Conservation (phyloP, 2,329 filamentous ascomycete species). For the Esteya vermicola region DNA sequence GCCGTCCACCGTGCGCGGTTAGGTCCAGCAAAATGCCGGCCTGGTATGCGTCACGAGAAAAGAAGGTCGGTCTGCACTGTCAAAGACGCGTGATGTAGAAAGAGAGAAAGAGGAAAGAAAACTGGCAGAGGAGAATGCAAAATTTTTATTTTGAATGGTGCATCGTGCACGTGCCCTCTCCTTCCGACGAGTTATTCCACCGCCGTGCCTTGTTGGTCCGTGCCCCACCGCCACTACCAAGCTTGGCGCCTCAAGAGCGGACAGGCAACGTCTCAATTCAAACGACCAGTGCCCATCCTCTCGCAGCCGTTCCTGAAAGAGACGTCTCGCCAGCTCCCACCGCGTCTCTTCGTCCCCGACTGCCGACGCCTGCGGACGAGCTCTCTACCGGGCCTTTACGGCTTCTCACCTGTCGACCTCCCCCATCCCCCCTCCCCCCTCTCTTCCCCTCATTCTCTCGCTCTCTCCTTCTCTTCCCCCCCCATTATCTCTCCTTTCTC, state of each 20-base stretch:
- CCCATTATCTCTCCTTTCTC: not conserved
- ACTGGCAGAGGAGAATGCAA: not conserved
- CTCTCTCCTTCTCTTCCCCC: no score
- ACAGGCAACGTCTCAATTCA: conserved; percentile 1
- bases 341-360: no score
- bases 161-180: not conserved
- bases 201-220: not conserved
- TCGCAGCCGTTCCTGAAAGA: not conserved
- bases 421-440: no score
- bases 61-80: conserved; percentile 75
- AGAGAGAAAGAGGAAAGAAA: not conserved
- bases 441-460: no score
- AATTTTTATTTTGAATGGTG: no score
- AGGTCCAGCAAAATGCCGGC: conserved; percentile 54
- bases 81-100: conserved; percentile 16
- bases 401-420: no score
- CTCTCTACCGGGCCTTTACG: no score
- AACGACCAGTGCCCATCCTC: not conserved
- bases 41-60: conserved; percentile 36
- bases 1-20: conserved; percentile 47
- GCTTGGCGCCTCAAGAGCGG: not conserved
- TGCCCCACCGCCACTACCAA: not conserved
- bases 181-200: conserved; percentile 2
- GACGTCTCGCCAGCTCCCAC: not conserved
- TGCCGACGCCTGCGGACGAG: no score